Evolutionary conservation across 2,329 filamentous ascomycete species (phyloP).

Genomic region (Dactylella cylindrospora): DNA sequence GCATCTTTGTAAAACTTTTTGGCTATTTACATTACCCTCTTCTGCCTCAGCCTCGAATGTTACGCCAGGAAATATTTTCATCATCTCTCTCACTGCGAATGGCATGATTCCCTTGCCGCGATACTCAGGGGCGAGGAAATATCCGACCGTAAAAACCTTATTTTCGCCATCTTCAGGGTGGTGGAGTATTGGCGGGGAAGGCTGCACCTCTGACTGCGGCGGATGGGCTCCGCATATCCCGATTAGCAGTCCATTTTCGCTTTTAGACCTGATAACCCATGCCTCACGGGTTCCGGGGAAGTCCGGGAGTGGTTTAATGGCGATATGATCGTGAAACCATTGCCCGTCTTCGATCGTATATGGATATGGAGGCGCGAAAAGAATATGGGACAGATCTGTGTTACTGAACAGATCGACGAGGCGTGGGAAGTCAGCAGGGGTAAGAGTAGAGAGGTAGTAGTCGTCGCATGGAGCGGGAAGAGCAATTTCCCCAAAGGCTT

Average conservation of each 20-base stretch:
- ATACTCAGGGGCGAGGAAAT: constrained; percentile 37
- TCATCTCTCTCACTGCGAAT: constrained; percentile 6
- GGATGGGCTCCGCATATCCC: constrained; percentile 25
- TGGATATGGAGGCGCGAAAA: constrained; percentile 24
- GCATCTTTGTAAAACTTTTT: constrained; percentile 24
- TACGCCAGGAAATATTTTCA: constrained; percentile 28
- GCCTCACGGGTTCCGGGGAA: constrained; percentile 12
- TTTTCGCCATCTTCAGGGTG: not conserved
- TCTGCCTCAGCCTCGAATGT: constrained; percentile 24
- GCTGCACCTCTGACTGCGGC: no score
- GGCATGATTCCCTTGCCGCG: constrained; percentile 32
- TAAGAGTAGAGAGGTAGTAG: constrained; percentile 24
- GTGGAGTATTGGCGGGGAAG: no score
- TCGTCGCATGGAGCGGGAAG: constrained; percentile 30
- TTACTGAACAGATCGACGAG: constrained; percentile 26
- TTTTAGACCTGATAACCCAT: constrained; percentile 30
- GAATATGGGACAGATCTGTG: constrained; percentile 19
- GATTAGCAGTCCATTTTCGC: constrained; percentile 7
- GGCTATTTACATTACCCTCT: constrained; percentile 16
- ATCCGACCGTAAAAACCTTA: constrained; percentile 15
- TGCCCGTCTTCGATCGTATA: constrained; percentile 30
- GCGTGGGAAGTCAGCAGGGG: constrained; percentile 16
- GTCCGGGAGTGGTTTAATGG: not conserved
- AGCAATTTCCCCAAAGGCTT: no score
- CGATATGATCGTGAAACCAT: constrained; percentile 28